These are phyloP conservation scores for Talaromyces borbonicus DNA, from an alignment of 495 filamentous ascomycete species.

Conservation along the genomic window DNA sequence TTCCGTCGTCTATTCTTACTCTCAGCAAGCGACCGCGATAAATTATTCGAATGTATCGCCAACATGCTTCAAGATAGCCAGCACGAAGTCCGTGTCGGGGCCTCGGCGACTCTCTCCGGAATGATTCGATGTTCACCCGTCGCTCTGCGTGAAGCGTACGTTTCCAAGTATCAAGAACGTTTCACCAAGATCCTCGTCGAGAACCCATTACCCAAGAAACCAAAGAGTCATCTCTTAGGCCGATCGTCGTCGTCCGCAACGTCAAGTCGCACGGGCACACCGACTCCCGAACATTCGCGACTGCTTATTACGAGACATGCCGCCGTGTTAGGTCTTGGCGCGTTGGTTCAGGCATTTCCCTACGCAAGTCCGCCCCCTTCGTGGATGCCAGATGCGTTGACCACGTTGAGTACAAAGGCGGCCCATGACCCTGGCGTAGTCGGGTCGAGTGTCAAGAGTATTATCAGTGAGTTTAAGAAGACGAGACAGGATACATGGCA, in stretches of 20 bases:
- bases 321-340: constrained; percentile 84
- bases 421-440: constrained; percentile 86
- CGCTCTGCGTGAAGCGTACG: constrained; percentile 62
- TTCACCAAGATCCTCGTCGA: constrained; percentile 68
- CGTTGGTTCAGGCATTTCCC: constrained; percentile 91
- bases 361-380: constrained; percentile 84
- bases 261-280: constrained; percentile 55
- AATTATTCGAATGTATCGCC: constrained; percentile 79
- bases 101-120: constrained; percentile 81
- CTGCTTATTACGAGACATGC: constrained; percentile 78
- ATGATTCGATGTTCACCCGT: constrained; percentile 98
- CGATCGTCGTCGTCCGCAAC: constrained; percentile 26
- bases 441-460: constrained; percentile 93
- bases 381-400: constrained; percentile 92
- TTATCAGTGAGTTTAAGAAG: constrained; percentile 97
- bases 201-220: constrained; percentile 80
- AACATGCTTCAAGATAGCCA: constrained; percentile 90
- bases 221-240: constrained; percentile 29
- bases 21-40: constrained; percentile 59
- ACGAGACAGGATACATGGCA: constrained; percentile 98
- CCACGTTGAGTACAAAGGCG: constrained; percentile 72
- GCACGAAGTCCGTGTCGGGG: constrained; percentile 90
- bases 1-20: constrained; percentile 96
- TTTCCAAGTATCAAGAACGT: constrained; percentile 61
- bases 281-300: constrained; percentile 75